A percentile compares a stretch with the other conserved stretches of the same genome.
Conservation (phyloP, 2,329 filamentous ascomycete species). For the Alternaria tenuissima region DNA sequence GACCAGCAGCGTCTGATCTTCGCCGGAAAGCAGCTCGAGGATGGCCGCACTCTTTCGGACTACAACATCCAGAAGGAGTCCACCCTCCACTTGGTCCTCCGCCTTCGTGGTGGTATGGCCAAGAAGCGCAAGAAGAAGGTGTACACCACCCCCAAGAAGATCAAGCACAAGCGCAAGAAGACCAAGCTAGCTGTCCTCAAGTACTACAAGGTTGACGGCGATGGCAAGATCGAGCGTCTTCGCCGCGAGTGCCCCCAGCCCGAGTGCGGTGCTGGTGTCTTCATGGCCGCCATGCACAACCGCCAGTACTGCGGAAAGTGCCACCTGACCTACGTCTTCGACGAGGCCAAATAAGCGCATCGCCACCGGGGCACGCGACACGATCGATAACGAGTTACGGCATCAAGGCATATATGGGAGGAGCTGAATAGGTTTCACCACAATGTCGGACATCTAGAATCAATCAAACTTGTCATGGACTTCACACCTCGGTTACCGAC, state of each 20-base stretch:
- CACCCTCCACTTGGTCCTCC: constrained; percentile 96
- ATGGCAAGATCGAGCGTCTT: constrained; percentile 99
- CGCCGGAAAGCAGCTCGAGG: constrained; percentile 99
- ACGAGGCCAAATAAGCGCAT: constrained; percentile 65
- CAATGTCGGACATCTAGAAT: constrained; percentile 38
- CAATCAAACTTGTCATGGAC: constrained; percentile 36
- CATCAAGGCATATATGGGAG: constrained; percentile 35
- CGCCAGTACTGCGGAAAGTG: constrained; percentile 91
- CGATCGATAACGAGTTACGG: constrained; percentile 38
- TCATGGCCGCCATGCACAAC: constrained; percentile 99
- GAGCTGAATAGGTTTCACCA: constrained; percentile 32
- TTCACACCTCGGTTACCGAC: constrained; percentile 8
- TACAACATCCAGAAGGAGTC: constrained; percentile 99
- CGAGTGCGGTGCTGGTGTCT: constrained; percentile 98
- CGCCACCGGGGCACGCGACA: constrained; percentile 19
- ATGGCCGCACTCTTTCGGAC: constrained; percentile 97
- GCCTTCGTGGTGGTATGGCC: constrained; percentile 89
- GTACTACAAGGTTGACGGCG: constrained; percentile 99
- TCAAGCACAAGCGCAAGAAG: constrained; percentile 99
- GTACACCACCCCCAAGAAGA: constrained; percentile 99
- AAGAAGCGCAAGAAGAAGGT: constrained; percentile 99
- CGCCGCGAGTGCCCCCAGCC: constrained; percentile 89
- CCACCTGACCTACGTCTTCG: constrained; percentile 76
- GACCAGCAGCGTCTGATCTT: constrained; percentile 99
- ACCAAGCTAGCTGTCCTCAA: constrained; percentile 99